Percentiles rank a stretch among this genome's conserved stretches.
Conservation (phyloP, 208 protist genomes). For the Leishmania gerbilli region DNA sequence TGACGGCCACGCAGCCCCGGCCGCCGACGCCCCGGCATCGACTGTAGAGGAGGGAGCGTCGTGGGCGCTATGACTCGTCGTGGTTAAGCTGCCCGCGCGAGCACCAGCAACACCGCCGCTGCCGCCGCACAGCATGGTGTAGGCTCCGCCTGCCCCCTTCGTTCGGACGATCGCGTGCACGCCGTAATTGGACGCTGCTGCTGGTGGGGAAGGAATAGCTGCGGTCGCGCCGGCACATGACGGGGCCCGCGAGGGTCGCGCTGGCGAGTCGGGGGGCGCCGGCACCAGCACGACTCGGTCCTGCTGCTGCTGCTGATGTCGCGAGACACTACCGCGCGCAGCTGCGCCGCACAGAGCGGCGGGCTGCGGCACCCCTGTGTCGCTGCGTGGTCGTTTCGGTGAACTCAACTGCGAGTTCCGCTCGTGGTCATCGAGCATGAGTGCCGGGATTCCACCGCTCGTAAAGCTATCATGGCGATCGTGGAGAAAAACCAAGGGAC, state of each 20-base stretch:
- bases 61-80: neutral
- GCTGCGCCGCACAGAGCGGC: neutral
- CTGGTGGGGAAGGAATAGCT: neutral
- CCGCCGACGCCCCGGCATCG: neutral
- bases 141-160: neutral
- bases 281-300: neutral
- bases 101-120: neutral
- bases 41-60: slow-evolving; percentile 2
- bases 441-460: slow-evolving; percentile 2
- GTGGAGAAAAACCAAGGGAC: neutral
- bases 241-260: neutral
- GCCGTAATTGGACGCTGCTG: neutral
- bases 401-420: neutral
- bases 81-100: neutral
- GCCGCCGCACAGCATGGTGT: neutral
- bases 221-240: neutral
- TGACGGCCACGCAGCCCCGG: neutral
- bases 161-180: neutral
- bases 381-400: neutral
- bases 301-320: neutral
- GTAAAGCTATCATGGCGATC: neutral
- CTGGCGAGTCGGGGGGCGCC: neutral
- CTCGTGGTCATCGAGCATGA: slow-evolving; percentile 14
- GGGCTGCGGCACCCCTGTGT: no score
- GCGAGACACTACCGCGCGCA: neutral